Conservation (phyloP, 352 stramenopile species). For the Hyaloperonospora arabidopsidis region DNA sequence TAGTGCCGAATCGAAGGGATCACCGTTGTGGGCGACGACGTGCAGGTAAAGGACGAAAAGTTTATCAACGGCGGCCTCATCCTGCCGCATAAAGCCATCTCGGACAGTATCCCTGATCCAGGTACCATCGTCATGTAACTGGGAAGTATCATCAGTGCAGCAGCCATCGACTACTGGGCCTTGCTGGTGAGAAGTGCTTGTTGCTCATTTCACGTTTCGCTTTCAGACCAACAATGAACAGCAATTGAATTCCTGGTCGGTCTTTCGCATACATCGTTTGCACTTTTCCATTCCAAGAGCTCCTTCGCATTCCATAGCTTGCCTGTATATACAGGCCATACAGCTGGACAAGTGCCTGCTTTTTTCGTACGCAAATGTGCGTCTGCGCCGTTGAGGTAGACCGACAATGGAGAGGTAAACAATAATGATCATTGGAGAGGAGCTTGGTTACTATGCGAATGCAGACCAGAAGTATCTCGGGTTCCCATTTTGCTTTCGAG, state of each 20-base stretch:
- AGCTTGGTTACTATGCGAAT: constrained; percentile 16
- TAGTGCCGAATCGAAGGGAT: constrained; percentile 79
- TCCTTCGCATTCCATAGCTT: too few species aligned
- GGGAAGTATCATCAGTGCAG: not conserved
- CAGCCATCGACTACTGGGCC: not conserved
- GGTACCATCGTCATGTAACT: constrained; percentile 85
- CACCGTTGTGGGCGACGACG: constrained; percentile 81
- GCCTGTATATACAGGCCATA: too few species aligned
- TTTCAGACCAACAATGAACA: not conserved
- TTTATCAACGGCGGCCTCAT: constrained; percentile 86
- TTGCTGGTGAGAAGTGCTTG: not conserved
- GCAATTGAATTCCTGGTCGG: too few species aligned
- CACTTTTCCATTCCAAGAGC: too few species aligned
- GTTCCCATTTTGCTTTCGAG: constrained; percentile 51
- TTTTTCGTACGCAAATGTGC: too few species aligned
- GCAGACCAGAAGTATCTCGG: constrained; percentile 39
- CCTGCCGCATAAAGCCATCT: constrained; percentile 84
- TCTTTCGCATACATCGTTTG: too few species aligned
- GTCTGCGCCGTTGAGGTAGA: too few species aligned
- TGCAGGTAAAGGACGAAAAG: constrained; percentile 84
- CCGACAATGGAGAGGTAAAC: constrained; percentile 17
- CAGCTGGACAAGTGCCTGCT: too few species aligned
- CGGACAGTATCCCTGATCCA: constrained; percentile 70
- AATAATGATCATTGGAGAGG: not conserved
- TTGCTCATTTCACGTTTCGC: not conserved